Base-by-base conservation (phyloP, 1,284 basidiomycete genomes). In the Cystobasidium sp. region DNA sequence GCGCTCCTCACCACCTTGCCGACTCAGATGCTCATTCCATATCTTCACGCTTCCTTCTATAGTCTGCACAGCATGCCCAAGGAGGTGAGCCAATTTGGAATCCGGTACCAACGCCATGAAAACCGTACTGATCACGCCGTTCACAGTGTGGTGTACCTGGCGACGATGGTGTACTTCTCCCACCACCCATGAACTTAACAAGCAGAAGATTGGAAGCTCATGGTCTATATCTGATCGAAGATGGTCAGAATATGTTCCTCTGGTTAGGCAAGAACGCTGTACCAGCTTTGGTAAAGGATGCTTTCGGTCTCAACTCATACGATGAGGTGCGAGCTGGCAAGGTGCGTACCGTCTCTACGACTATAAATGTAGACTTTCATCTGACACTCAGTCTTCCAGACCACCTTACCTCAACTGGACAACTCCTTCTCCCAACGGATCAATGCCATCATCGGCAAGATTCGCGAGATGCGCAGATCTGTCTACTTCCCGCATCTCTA, bases 191-290 rank as follows among this genome's bases (percentile, higher is more conserved):
- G 43, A 96, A 96, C 65, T 87, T 95, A 74, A 94, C 94, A 0
- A 94, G 93, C 46, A 97, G 99, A 83, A 86, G 93, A 52, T 86
- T 99, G 67, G 95, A 98, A 83, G 86, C 95, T 69, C 95, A 99
- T 80, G 97, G 97, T 68, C 86, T 99, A 67, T 98, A 91, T 88
- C 84, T 99, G 76, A 96, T 99, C 78, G 97, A 99, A 83, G 95
- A 99, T 82, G 93, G 93, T 0, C 97, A 98, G 84, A 95, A 93
- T 61, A 92, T 99, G 80, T 98, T 99, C 89, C 86, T 99, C 58
- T 99, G 94, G 92, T 88, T 99, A 67, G 97, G 97, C 7, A 89
- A 95, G 43, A 96, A 98, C 81, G 94, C 97, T 5, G 94, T 99
- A 22, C 93, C 95, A 2, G 92, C 96, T 81, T 88, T 99, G 64